Evolutionary conservation across 805 yeast species (phyloP).

Genomic region (Kluyveromyces dobzhanskii): DNA sequence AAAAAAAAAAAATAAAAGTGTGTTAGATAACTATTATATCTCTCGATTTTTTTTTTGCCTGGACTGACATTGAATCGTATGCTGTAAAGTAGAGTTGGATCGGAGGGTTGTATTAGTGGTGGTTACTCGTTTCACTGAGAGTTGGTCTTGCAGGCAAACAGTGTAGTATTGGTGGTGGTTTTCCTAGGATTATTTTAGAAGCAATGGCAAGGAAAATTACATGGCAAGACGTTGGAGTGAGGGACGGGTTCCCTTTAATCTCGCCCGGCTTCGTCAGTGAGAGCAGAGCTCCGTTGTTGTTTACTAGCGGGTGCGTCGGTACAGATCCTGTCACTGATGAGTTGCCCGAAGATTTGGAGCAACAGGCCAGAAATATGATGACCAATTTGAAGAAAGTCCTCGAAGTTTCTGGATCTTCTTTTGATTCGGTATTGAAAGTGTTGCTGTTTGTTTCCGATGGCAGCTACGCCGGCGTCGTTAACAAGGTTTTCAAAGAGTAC

Average conservation of each 20-base stretch:
- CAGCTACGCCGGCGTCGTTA: conserved; percentile 35
- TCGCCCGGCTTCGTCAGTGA: conserved; percentile 33
- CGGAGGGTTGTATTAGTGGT: too few species aligned
- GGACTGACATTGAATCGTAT: too few species aligned
- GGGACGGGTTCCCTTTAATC: conserved; percentile 25
- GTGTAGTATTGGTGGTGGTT: too few species aligned
- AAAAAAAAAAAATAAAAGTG: too few species aligned
- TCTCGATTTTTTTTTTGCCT: too few species aligned
- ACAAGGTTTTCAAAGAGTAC: conserved; percentile 38
- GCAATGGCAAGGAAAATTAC: conserved; percentile 26
- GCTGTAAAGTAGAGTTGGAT: too few species aligned
- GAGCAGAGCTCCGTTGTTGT: conserved; percentile 35
- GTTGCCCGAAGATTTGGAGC: conserved; percentile 35
- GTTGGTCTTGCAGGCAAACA: too few species aligned
- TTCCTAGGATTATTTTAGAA: neutral
- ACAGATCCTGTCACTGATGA: conserved; percentile 33
- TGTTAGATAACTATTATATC: too few species aligned
- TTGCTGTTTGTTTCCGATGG: conserved; percentile 40
- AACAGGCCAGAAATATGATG: conserved; percentile 39
- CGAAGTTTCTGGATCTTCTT: conserved; percentile 37
- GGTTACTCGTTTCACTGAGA: too few species aligned
- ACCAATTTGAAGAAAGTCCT: conserved; percentile 35
- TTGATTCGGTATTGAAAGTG: conserved; percentile 41
- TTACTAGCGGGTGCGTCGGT: conserved; percentile 44
- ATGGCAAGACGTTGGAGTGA: conserved; percentile 30